These are phyloP conservation scores for Blepharisma stoltei DNA, from an alignment of 73 alveolate genomes.

Conservation along the genomic window DNA sequence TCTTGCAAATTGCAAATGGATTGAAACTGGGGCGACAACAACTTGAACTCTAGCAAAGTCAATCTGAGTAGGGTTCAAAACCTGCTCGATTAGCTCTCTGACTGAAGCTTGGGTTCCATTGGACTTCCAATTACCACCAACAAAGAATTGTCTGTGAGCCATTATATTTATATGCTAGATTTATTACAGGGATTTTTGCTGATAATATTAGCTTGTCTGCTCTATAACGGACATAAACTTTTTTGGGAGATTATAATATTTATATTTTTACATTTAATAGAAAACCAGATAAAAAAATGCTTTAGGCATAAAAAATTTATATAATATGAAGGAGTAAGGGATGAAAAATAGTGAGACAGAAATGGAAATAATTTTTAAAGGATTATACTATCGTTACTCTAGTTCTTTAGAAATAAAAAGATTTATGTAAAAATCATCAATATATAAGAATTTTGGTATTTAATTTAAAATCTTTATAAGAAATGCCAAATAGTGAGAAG, in stretches of 20 bases:
- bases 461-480: no score
- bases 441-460: no score
- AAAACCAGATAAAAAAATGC: no score
- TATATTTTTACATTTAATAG: no score
- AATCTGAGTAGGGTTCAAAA: slow-evolving; percentile 63
- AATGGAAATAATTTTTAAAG: no score
- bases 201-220: slow-evolving; percentile 24
- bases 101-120: slow-evolving; percentile 67
- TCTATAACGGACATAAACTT: slow-evolving; percentile 17
- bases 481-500: no score
- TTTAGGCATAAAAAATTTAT: no score
- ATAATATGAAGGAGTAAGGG: no score
- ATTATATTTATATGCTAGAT: slow-evolving; percentile 32
- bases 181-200: slow-evolving; percentile 22
- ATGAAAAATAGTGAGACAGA: no score
- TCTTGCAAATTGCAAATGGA: slow-evolving; percentile 59
- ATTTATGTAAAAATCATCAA: no score
- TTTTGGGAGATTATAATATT: neutral
- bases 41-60: slow-evolving; percentile 71
- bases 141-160: slow-evolving; percentile 58
- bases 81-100: slow-evolving; percentile 53
- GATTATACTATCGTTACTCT: no score
- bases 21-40: slow-evolving; percentile 66
- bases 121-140: slow-evolving; percentile 94
- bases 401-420: no score